Evolutionary conservation across 305 asterid species (phyloP), one percentile per base, ranked within the genome.

Genomic region (Fraxinus latifolia): DNA sequence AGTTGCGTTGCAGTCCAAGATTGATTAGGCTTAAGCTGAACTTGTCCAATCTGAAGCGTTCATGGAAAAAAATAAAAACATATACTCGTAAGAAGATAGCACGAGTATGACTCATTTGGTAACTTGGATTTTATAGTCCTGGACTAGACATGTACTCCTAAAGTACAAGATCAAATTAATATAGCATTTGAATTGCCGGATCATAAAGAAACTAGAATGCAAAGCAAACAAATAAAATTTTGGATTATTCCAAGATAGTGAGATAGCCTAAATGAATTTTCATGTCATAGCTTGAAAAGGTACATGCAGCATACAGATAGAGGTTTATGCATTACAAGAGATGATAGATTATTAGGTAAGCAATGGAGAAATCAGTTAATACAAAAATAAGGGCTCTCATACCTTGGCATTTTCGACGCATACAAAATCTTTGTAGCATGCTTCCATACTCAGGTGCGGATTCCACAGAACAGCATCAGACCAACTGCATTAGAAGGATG

Each of bases 331-430:
- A 4, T 31, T 7, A 75, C 44, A 5, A 65, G 33, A 75, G 37
- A n/a, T 7, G 32, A 4, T 15, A 34, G 27, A 60, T 25, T 36
- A 2, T 23, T 75, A 74, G 68, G 70, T 34, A 44, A 76, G 29
- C 3, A 44, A 25, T 23, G 19, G 23, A 21, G 15, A n/a, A 53
- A 27, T 17, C 9, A 32, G 19, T 50, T 77, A 36, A 77, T 77
- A 33, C 39, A 11, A 31, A 79, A 68, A 12, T n/a, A 82, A 85
- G 80, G 70, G 76, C 11, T 78, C 27, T 82, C 44, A 21, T 91
- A 93, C 98, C 96, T 94, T 91, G 86, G 98, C 99, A 88, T 96
- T 94, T 85, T 96, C 99, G 5, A 94, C 97, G 29, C 98, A 96
- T 70, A 94, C 97, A 85, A 96, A 96, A 84, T 94, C 91, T 89